Base-by-base conservation (phyloP, 306 rosid genomes). In the Casuarina cunninghamiana region DNA sequence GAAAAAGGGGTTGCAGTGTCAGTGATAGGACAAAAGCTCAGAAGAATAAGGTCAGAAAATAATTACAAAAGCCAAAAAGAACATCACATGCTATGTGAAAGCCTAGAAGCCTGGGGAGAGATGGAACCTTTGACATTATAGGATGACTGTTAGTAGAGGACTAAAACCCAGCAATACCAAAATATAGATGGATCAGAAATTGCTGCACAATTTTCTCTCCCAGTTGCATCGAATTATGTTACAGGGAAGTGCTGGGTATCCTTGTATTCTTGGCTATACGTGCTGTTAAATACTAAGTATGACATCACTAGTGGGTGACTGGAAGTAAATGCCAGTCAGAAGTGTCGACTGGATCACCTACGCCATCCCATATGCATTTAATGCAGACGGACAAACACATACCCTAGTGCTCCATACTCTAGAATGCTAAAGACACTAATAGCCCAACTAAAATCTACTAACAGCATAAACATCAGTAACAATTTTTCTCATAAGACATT, bases 111-210 rank as follows among this genome's bases (percentile, higher is more conserved):
- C 38, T 54, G 19, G 43, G 46, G 65, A 39, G 79, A 74, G 57
- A 75, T 53, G 46, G 32, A 86, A 89, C 89, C 89, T 89, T 89
- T 2, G 91, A 77, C 79, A 89, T 86, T 48, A 84, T 83, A 44
- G 83, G 77, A 71, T 19, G 43, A 39, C n/a, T 72, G 62, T 55
- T 70, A 53, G 72, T 41, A 69, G 41, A 68, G 76, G 57, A 71
- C 58, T 45, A 41, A 78, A 79, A 69, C 81, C 71, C 78, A n/a
- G n/a, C 32, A 3, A 37, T 61, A 35, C 81, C 77, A 1, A 61
- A 82, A 43, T 49, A 48, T 21, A 73, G 69, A 72, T 39, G 53
- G 45, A 78, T 70, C 75, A 15, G 37, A 70, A 53, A 61, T 66
- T 58, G 75, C 67, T 74, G 38, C 38, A 39, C 26, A 53, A 62